These are phyloP conservation scores for Metschnikowia lochheadii DNA, from an alignment of 805 yeast species.

Conservation along the genomic window DNA sequence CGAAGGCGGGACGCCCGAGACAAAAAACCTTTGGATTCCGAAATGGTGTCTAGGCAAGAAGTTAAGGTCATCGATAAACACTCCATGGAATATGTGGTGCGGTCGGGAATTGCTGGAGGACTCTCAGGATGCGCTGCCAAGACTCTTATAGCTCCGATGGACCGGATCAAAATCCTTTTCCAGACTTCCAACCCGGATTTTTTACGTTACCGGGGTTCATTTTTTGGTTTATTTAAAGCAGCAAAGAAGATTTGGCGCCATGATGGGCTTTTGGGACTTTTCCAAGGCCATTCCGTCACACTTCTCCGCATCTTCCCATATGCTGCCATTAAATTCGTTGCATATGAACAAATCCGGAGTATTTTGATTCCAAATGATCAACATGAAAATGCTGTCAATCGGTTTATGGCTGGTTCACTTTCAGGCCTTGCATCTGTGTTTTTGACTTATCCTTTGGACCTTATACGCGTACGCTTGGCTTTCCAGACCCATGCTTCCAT, in stretches of 20 bases:
- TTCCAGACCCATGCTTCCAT: constrained; percentile 57
- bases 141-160: constrained; percentile 91
- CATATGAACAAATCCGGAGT: constrained; percentile 87
- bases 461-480: constrained; percentile 87
- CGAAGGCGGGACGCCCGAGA: not conserved
- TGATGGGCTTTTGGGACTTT: constrained; percentile 79
- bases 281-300: constrained; percentile 95
- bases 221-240: constrained; percentile 72
- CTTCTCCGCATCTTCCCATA: constrained; percentile 89
- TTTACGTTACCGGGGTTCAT: constrained; percentile 71
- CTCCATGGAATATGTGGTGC: constrained; percentile 69
- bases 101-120: constrained; percentile 93
- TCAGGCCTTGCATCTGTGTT: constrained; percentile 87
- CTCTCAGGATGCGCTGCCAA: constrained; percentile 95
- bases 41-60: too few relatives aligned
- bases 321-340: constrained; percentile 94
- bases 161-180: constrained; percentile 88
- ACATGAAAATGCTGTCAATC: constrained; percentile 74
- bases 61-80: constrained; percentile 56
- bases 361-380: constrained; percentile 68
- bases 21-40: too few relatives aligned
- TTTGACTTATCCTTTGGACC: constrained; percentile 87
- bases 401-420: constrained; percentile 84
- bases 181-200: constrained; percentile 94
- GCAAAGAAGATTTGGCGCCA: constrained; percentile 56